Evolutionary conservation across 140 eudicot species (phyloP).

Genomic region (Oenanthe javanica): DNA sequence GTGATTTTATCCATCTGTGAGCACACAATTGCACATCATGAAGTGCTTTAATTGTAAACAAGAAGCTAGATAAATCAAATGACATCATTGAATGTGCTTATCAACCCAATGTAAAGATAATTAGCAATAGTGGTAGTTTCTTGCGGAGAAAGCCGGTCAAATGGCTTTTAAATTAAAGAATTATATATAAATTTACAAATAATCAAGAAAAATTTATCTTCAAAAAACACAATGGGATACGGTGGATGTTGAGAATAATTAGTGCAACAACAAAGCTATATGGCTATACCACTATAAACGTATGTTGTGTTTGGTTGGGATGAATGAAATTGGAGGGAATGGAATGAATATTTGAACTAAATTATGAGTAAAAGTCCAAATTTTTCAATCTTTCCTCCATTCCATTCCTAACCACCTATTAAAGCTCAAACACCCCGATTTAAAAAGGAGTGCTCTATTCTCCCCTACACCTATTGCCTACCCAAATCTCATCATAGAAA

Average conservation of each 20-base stretch:
- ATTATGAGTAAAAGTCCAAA: no score
- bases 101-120: neutral
- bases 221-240: neutral
- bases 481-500: no score
- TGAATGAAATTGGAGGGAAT: no score
- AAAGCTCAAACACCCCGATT: no score
- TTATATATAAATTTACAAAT: neutral
- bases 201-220: neutral
- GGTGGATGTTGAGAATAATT: neutral
- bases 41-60: neutral
- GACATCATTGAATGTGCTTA: neutral
- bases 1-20: slow-evolving; percentile 70
- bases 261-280: neutral
- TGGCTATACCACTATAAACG: neutral
- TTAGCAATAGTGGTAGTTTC: neutral
- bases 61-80: neutral
- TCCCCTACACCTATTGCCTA: no score
- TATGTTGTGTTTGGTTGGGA: no score
- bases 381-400: no score
- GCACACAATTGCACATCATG: slow-evolving; percentile 11
- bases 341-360: no score
- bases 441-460: no score
- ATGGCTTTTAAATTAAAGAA: neutral
- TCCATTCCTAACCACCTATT: no score
- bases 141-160: neutral